A percentile compares a stretch with the other conserved stretches of the same genome.
Conservation (phyloP, 768 basidiomycete genomes). For the Galerina sulciceps region DNA sequence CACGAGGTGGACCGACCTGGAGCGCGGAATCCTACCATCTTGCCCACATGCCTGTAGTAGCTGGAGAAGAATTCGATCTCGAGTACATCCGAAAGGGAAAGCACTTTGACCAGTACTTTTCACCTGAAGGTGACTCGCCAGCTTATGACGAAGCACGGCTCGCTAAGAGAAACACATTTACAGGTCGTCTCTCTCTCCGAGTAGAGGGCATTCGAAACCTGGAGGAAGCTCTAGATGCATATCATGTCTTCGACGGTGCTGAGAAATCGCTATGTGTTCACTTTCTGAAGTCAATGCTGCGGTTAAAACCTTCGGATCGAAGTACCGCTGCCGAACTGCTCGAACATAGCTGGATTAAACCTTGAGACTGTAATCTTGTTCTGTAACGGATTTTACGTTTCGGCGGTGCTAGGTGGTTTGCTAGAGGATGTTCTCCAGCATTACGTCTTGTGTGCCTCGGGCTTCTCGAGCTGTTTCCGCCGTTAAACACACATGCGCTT, state of each 20-base stretch:
- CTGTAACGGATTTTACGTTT: too few relatives aligned
- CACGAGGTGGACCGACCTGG: slow-evolving; percentile 19
- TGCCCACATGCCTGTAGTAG: slow-evolving; percentile 17
- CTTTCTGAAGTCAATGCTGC: slow-evolving; percentile 15
- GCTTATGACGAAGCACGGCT: neutral
- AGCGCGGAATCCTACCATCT: slow-evolving; percentile 23
- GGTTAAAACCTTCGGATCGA: slow-evolving; percentile 19
- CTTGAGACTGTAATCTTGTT: neutral
- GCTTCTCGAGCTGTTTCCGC: too few relatives aligned
- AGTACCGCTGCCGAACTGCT: slow-evolving; percentile 8
- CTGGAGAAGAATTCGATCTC: slow-evolving; percentile 14
- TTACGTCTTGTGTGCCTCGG: too few relatives aligned
- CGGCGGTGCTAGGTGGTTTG: too few relatives aligned
- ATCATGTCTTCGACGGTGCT: slow-evolving; percentile 1
- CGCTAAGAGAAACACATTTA: neutral
- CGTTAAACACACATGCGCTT: too few relatives aligned
- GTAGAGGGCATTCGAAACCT: neutral
- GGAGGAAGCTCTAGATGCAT: neutral
- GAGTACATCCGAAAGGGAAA: slow-evolving; percentile 10
- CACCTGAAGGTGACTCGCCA: slow-evolving; percentile 12
- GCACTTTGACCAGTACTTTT: slow-evolving; percentile 14
- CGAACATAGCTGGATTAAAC: slow-evolving; percentile 14
- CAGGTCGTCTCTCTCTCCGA: neutral
- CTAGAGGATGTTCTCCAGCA: too few relatives aligned
- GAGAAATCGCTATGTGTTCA: slow-evolving; percentile 8